Conservation (phyloP, 2,329 filamentous ascomycete species). For the Ophiostoma piceae region DNA sequence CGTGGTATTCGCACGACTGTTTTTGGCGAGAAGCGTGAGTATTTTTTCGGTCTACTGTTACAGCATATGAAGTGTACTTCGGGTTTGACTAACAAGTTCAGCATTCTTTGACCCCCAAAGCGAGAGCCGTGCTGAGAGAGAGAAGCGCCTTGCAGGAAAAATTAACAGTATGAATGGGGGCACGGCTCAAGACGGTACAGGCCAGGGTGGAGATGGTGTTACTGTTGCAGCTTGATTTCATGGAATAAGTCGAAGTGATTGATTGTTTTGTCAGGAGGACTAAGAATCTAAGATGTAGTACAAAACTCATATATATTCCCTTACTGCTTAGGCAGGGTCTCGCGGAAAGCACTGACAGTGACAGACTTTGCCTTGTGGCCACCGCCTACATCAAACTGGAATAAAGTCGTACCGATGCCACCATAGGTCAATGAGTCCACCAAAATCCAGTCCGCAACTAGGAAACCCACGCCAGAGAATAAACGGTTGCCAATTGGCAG, state of each 20-base stretch:
- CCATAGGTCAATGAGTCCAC: neutral
- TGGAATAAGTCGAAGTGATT: neutral
- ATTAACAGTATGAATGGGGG: neutral
- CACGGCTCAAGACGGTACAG: neutral
- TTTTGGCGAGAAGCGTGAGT: neutral
- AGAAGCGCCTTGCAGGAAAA: neutral
- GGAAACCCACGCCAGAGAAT: neutral
- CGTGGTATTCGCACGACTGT: constrained; percentile 34
- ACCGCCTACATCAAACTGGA: neutral
- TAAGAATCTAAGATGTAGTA: too few relatives aligned
- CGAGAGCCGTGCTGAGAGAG: neutral
- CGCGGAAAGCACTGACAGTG: neutral
- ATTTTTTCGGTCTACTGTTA: too few relatives aligned
- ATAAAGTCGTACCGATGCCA: neutral
- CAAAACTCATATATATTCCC: neutral
- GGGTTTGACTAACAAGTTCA: neutral
- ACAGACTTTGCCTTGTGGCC: neutral
- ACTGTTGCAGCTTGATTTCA: neutral
- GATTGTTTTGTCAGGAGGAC: neutral
- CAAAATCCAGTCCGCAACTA: neutral
- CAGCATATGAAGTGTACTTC: too few relatives aligned
- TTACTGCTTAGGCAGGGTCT: neutral
- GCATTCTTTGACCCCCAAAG: neutral
- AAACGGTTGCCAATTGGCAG: neutral
- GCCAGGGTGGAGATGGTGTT: neutral